Conservation (phyloP, 495 filamentous ascomycete species). For the Xylaria flabelliformis region DNA sequence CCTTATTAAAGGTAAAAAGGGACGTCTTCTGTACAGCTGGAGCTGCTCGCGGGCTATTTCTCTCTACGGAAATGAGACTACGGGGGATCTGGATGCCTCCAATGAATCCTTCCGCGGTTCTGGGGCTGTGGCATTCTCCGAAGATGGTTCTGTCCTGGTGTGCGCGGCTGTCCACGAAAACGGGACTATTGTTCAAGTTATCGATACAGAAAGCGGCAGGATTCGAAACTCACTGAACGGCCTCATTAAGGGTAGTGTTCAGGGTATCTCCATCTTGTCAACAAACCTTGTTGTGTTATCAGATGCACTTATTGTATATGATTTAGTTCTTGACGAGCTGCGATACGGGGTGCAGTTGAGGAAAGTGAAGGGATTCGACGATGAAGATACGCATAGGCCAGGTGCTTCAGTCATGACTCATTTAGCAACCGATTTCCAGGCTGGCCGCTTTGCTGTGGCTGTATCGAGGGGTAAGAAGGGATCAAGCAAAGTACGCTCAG, state of each 20-base stretch:
- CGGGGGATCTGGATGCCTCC: slow-evolving; percentile 38
- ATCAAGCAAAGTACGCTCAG: slow-evolving; percentile 44
- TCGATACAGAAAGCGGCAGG: slow-evolving; percentile 64
- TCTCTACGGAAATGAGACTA: slow-evolving; percentile 53
- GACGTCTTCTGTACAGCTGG: slow-evolving; percentile 71
- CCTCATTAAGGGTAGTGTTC: slow-evolving; percentile 59
- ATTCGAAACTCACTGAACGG: slow-evolving; percentile 61
- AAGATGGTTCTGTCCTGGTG: slow-evolving; percentile 87
- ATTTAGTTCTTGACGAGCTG: slow-evolving; percentile 66
- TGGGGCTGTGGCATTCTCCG: slow-evolving; percentile 73
- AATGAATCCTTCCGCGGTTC: slow-evolving; percentile 42
- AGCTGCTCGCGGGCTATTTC: slow-evolving; percentile 66
- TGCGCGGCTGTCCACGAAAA: slow-evolving; percentile 53
- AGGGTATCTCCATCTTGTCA: slow-evolving; percentile 63
- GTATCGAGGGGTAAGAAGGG: slow-evolving; percentile 46
- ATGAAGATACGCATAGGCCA: slow-evolving; percentile 27
- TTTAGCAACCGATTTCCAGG: slow-evolving; percentile 64
- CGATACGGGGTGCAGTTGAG: slow-evolving; percentile 54
- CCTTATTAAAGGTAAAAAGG: slow-evolving; percentile 59
- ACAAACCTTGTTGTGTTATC: slow-evolving; percentile 68
- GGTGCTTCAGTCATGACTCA: slow-evolving; percentile 53
- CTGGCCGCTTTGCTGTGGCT: slow-evolving; percentile 64
- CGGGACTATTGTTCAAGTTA: slow-evolving; percentile 61
- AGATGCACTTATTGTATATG: slow-evolving; percentile 67
- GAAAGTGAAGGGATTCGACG: slow-evolving; percentile 17